Percentiles rank a stretch among this genome's conserved stretches.
phyloP scores from a whole-genome alignment of 2,329 filamentous ascomycete species.

The Clonostachys byssicola region DNA sequence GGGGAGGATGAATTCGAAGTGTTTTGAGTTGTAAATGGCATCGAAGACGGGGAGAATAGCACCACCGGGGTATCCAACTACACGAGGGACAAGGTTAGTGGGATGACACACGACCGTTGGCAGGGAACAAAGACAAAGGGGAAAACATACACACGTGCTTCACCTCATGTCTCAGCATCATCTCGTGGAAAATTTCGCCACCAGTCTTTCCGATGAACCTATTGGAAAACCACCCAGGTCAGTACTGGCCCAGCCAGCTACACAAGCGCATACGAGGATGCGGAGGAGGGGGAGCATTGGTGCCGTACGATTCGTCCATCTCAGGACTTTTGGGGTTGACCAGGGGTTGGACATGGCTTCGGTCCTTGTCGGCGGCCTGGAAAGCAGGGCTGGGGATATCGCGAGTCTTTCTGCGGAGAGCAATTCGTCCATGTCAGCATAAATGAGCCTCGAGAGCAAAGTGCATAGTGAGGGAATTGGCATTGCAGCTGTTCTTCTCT shows the following conservation, averaged over 20 bases:
- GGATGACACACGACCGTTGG: background rate
- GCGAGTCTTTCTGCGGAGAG: constrained; percentile 33
- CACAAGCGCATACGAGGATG: background rate
- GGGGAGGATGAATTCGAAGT: constrained; percentile 94
- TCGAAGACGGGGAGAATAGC: constrained; percentile 98
- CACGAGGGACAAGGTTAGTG: background rate
- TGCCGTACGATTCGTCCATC: constrained; percentile 76
- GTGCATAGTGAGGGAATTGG: constrained; percentile 4
- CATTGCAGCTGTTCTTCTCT: constrained; percentile 5
- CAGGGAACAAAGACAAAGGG: background rate
- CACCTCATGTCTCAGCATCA: constrained; percentile 91
- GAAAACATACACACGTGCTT: constrained; percentile 83
- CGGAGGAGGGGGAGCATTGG: constrained; percentile 1
- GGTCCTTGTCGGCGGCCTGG: constrained; percentile 40
- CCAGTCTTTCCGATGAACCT: constrained; percentile 93
- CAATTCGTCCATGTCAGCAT: too few species aligned
- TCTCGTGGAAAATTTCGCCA: constrained; percentile 97
- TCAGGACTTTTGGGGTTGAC: constrained; percentile 55
- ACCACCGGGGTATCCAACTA: constrained; percentile 87
- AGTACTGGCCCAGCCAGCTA: background rate
- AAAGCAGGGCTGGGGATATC: constrained; percentile 60
- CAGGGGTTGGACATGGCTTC: constrained; percentile 66
- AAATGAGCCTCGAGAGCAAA: too few species aligned
- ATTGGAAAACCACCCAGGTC: background rate
- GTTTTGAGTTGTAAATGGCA: constrained; percentile 95